A percentile compares a stretch with the other conserved stretches of the same genome.
Conservation (phyloP, 2,329 filamentous ascomycete genomes). For the Colletotrichum filicis region DNA sequence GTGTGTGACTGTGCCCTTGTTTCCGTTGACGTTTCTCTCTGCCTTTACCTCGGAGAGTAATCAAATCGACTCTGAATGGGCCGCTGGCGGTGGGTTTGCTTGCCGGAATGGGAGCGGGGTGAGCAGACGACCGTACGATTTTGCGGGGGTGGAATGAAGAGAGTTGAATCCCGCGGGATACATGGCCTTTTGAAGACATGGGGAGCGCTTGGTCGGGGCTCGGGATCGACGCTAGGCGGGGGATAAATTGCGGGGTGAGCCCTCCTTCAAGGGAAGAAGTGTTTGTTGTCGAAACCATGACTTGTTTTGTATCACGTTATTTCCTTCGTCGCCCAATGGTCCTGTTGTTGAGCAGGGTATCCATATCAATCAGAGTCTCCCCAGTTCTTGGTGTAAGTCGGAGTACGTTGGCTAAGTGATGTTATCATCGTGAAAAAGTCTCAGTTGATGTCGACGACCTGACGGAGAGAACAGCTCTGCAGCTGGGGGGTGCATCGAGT, state of each 20-base stretch:
- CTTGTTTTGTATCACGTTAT: neutral
- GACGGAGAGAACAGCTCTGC: too few species aligned
- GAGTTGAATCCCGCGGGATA: slow-evolving; percentile 28
- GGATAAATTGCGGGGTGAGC: slow-evolving; percentile 19
- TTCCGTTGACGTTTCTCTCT: neutral
- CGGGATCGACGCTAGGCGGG: slow-evolving; percentile 23
- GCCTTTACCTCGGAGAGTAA: neutral
- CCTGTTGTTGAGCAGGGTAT: too few species aligned
- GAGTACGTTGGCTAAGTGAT: too few species aligned
- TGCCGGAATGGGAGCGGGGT: neutral
- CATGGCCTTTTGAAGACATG: slow-evolving; percentile 27
- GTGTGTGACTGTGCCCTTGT: neutral
- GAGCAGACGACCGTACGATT: slow-evolving; percentile 18
- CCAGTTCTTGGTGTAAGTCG: too few species aligned
- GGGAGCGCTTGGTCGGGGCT: slow-evolving; percentile 15
- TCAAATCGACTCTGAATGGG: slow-evolving; percentile 2
- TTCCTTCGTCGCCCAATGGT: too few species aligned
- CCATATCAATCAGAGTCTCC: too few species aligned
- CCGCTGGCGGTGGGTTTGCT: neutral
- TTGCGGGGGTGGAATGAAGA: neutral
- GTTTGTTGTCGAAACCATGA: too few species aligned
- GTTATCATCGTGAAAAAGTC: too few species aligned
- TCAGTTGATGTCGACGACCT: too few species aligned
- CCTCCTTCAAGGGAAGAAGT: neutral
- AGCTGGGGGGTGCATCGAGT: too few species aligned